Conservation (phyloP, 371 early-diverging fungal genomes). For the Syncephalis plumigaleata region DNA sequence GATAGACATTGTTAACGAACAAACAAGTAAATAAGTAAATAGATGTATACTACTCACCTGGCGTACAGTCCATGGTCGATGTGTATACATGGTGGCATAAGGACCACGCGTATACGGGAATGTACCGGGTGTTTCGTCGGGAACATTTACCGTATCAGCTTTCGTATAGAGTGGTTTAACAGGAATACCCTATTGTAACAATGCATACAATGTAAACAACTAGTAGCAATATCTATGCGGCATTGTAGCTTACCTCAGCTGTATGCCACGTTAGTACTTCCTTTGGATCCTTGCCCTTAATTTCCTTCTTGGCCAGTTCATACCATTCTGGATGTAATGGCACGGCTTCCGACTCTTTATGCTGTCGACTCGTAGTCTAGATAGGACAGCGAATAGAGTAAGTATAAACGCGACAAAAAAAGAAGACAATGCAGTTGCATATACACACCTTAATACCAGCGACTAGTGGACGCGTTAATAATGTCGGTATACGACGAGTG, state of each 20-base stretch:
- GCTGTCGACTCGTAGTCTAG: too few species aligned
- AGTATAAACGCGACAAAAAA: too few species aligned
- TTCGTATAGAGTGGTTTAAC: conserved; percentile 71
- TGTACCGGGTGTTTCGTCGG: conserved; percentile 55
- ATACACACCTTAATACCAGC: too few species aligned
- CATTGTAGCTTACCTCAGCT: too few species aligned
- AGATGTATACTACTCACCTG: too few species aligned
- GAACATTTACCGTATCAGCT: conserved; percentile 31
- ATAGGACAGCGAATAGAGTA: too few species aligned
- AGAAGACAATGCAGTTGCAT: too few species aligned
- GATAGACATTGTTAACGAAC: background rate
- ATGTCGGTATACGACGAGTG: too few species aligned
- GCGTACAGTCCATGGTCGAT: conserved; percentile 69
- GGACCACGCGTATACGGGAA: conserved; percentile 77
- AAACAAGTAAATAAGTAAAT: background rate
- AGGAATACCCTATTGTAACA: conserved; percentile 31
- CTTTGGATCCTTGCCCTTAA: conserved; percentile 65
- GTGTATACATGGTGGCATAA: conserved; percentile 79
- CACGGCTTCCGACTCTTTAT: too few species aligned
- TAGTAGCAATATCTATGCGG: conserved; percentile 6
- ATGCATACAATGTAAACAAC: background rate
- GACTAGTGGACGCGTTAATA: too few species aligned
- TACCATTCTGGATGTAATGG: conserved; percentile 45
- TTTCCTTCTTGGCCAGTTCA: conserved; percentile 52
- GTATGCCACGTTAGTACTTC: conserved; percentile 55